These are phyloP conservation scores for Diaporthe longicolla DNA, from an alignment of 2,329 filamentous ascomycete species.

Conservation along the genomic window DNA sequence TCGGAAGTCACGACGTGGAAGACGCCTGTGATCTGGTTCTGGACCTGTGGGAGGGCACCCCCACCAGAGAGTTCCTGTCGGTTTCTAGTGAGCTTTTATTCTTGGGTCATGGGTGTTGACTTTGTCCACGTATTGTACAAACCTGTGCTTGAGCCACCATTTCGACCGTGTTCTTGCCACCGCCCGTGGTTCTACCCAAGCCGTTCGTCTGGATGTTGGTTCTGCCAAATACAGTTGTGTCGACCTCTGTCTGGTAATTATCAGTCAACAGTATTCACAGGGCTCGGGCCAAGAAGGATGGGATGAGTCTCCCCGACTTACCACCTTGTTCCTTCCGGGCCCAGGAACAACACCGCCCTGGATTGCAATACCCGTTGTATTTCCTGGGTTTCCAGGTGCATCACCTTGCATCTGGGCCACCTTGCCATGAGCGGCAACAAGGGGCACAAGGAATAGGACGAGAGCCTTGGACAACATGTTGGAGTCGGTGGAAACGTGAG, in stretches of 20 bases:
- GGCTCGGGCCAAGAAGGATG: background rate
- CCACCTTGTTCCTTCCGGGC: constrained; percentile 39
- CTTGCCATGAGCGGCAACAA: constrained; percentile 43
- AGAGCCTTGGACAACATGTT: constrained; percentile 20
- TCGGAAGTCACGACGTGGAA: constrained; percentile 60
- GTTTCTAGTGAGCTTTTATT: background rate
- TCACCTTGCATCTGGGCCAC: constrained; percentile 42
- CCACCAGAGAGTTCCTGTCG: constrained; percentile 55
- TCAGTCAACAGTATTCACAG: background rate
- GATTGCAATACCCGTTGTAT: constrained; percentile 43
- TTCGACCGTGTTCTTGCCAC: constrained; percentile 54
- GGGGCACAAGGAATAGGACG: constrained; percentile 25
- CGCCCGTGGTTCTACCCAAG: constrained; percentile 55
- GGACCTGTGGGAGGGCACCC: constrained; percentile 57
- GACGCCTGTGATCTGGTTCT: constrained; percentile 51
- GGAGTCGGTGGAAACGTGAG: background rate
- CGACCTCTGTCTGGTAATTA: constrained; percentile 50
- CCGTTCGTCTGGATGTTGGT: constrained; percentile 54
- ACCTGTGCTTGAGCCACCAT: constrained; percentile 49
- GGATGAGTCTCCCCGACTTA: background rate
- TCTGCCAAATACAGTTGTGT: constrained; percentile 45
- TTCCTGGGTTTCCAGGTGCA: constrained; percentile 43
- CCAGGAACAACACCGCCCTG: constrained; percentile 46
- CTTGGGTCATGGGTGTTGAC: background rate
- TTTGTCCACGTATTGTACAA: background rate